Evolutionary conservation across 805 yeast genomes (phyloP), one percentile per base, ranked within the genome.

Genomic region (Sungouiozyma ichnusensis): DNA sequence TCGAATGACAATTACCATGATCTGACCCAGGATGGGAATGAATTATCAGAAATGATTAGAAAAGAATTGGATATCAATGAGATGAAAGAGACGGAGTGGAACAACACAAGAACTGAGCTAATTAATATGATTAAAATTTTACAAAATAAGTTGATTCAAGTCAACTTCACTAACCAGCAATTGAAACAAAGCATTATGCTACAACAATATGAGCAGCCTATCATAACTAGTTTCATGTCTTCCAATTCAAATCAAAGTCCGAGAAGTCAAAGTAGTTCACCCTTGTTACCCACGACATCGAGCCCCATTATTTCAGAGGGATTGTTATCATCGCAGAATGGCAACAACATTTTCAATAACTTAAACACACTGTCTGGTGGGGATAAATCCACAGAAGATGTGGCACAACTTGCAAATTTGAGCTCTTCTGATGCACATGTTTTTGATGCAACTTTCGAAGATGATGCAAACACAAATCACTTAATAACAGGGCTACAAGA

Each of bases 401-500:
- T 18, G 20, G 27, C 17, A 3, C 32, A 13, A 9, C 16, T 19
- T 19, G 18, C 16, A 14, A 24, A 36, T n/a, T 18, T 33, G 24
- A n/a, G 14, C 4, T 3, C 15, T 20, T 13, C 24, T 14, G 20
- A 20, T 18, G 32, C n/a, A 7, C 33, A 39, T 15, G 48, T 45
- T 15, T 16, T 43, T n/a, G 55, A 53, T 35, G 58, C 53, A 39
- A 49, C 53, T 7, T 49, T 55, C 35, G 64, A 56, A 20, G 57
- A 58, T 33, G 29, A 24, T 24, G 63, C 56, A 24, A 49, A 53
- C 44, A 48, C 58, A 6, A 51, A 52, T 35, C 65, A 57, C 44
- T 38, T 56, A 29, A 50, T 60, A 18, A 55, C 55, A 16, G 61
- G 64, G n/a, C 43, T 62, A 20, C 56, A 57, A 46, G 55, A 58